A percentile compares a stretch with the other conserved stretches of the same genome.
Evolutionary conservation across 2,329 filamentous ascomycete species (phyloP).

Genomic region (Aspergillus novoparasiticus): DNA sequence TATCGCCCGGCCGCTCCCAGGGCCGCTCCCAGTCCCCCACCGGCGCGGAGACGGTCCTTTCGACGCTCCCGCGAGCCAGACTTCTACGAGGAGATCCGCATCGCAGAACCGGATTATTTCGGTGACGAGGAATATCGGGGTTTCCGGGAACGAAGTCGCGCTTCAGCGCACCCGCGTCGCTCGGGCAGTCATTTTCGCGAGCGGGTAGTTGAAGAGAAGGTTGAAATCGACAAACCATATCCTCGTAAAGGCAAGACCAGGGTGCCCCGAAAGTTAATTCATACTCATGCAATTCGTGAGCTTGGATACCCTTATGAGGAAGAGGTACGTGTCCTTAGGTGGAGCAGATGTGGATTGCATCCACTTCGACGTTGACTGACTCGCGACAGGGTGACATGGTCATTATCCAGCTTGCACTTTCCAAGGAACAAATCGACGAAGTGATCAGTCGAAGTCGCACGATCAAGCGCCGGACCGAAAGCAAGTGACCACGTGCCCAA

Average conservation of each 20-base stretch:
- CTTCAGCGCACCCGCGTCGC: slow-evolving; percentile 52
- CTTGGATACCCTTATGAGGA: slow-evolving; percentile 84
- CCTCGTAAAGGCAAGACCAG: slow-evolving; percentile 87
- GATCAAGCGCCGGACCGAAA: slow-evolving; percentile 36
- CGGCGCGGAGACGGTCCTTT: slow-evolving; percentile 48
- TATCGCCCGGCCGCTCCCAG: slow-evolving; percentile 47
- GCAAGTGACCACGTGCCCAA: slow-evolving; percentile 26
- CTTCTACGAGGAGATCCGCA: slow-evolving; percentile 66
- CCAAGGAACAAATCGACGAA: slow-evolving; percentile 89
- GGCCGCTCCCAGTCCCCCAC: slow-evolving; percentile 64
- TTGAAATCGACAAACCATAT: slow-evolving; percentile 53
- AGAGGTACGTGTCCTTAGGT: slow-evolving; percentile 62
- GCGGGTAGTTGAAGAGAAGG: slow-evolving; percentile 31
- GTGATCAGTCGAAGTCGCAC: slow-evolving; percentile 80
- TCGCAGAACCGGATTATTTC: slow-evolving; percentile 68
- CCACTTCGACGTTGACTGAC: slow-evolving; percentile 14
- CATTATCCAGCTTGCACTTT: slow-evolving; percentile 79
- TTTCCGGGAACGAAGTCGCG: slow-evolving; percentile 63
- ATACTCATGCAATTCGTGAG: slow-evolving; percentile 78
- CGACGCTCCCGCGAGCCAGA: slow-evolving; percentile 62
- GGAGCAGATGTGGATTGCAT: not conserved
- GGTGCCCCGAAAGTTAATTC: slow-evolving; percentile 79
- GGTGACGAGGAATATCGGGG: slow-evolving; percentile 73
- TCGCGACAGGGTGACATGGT: slow-evolving; percentile 70
- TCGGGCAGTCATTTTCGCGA: slow-evolving; percentile 43